A percentile compares a stretch with the other conserved stretches of the same genome.
Evolutionary conservation across 345 rosid genomes (phyloP).

Genomic region (Luvunga scandens): DNA sequence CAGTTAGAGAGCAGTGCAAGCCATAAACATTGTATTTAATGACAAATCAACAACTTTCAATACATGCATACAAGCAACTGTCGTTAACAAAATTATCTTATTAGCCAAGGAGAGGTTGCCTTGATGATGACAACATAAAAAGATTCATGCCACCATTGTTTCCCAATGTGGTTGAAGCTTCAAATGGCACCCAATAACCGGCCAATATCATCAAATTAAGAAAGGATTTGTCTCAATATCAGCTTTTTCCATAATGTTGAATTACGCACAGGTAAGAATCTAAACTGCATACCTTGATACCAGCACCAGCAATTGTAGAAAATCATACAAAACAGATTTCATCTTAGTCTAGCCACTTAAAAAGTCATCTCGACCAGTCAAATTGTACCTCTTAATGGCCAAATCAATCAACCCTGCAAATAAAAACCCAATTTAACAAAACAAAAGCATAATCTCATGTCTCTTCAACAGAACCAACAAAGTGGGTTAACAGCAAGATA

Average conservation of each 20-base stretch:
- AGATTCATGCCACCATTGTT: conserved; percentile 98
- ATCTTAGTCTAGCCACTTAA: conserved; percentile 99
- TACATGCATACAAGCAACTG: not conserved
- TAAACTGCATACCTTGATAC: conserved; percentile 62
- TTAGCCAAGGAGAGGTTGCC: conserved; percentile 31
- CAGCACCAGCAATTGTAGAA: conserved; percentile 81
- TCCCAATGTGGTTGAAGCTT: conserved; percentile 88
- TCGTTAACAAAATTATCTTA: not conserved
- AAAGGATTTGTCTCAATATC: not conserved
- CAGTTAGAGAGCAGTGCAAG: not conserved
- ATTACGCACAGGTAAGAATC: not conserved
- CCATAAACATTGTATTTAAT: not conserved
- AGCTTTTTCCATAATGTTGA: not conserved
- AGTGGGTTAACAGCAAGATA: conserved; percentile 45
- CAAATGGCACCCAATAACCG: not conserved
- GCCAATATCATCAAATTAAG: not conserved
- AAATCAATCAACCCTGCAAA: conserved; percentile 76
- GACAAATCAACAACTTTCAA: not conserved
- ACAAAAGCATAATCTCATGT: not conserved
- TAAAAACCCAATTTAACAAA: not conserved
- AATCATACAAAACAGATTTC: conserved; percentile 87
- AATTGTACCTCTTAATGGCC: conserved; percentile 71
- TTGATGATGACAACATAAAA: conserved; percentile 96
- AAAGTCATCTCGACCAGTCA: conserved; percentile 97
- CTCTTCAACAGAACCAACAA: not conserved